These are phyloP conservation scores for Phaeosphaeriaceae sp. DNA, from an alignment of 2,329 filamentous ascomycete genomes.

Conservation along the genomic window DNA sequence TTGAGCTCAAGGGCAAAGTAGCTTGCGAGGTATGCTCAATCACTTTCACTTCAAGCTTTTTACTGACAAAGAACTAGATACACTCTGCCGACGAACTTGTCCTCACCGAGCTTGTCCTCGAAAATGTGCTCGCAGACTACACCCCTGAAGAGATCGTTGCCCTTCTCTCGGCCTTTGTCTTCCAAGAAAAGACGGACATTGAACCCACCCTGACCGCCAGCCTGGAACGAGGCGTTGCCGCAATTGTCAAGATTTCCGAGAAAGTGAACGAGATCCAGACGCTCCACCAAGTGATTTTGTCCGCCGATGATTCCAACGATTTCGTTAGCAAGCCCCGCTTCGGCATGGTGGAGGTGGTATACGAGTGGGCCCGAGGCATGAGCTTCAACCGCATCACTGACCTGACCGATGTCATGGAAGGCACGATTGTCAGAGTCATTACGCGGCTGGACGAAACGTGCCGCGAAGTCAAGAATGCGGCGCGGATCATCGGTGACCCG, in stretches of 20 bases:
- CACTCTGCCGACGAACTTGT: conserved; percentile 97
- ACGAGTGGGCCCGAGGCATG: conserved; percentile 98
- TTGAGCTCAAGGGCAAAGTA: conserved; percentile 97
- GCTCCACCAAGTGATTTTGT: conserved; percentile 88
- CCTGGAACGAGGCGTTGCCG: conserved; percentile 81
- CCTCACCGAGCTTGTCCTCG: conserved; percentile 92
- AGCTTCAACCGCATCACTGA: conserved; percentile 98
- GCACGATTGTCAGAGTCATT: conserved; percentile 95
- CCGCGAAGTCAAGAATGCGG: conserved; percentile 95
- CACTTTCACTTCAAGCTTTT: conserved; percentile 2
- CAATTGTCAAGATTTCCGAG: conserved; percentile 88
- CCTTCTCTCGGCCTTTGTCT: conserved; percentile 91
- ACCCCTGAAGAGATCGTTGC: conserved; percentile 97
- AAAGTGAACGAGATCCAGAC: conserved; percentile 92
- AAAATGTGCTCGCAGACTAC: conserved; percentile 94
- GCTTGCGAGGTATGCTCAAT: conserved; percentile 75
- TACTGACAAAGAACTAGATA: conserved; percentile 59
- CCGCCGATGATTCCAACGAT: conserved; percentile 88
- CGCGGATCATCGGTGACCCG: conserved; percentile 92
- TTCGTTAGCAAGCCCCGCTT: conserved; percentile 88
- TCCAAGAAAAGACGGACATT: conserved; percentile 92
- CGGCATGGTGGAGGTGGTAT: conserved; percentile 95
- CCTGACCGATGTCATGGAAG: conserved; percentile 94
- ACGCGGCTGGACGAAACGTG: conserved; percentile 95
- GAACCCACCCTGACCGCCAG: conserved; percentile 82